Conservation (phyloP, 352 stramenopile genomes). For the Thalassiosira exigua region DNA sequence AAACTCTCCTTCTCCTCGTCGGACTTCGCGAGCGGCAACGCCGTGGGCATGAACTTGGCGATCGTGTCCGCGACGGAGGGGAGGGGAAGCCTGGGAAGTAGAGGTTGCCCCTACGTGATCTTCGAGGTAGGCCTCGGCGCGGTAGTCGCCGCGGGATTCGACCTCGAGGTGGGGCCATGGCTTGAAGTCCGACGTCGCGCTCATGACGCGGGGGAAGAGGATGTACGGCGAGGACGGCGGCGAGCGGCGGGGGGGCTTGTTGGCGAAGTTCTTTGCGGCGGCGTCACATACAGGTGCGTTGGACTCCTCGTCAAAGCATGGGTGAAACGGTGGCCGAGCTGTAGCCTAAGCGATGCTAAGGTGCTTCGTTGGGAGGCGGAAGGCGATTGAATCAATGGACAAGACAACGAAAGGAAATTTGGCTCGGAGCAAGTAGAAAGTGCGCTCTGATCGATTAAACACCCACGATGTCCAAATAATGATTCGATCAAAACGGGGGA, state of each 20-base stretch:
- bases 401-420: too few relatives aligned
- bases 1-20: conserved; percentile 90
- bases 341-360: too few relatives aligned
- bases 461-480: too few relatives aligned
- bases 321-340: conserved; percentile 3
- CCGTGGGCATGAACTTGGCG: conserved; percentile 90
- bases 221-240: not conserved
- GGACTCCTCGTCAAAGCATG: conserved; percentile 48
- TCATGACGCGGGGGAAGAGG: conserved; percentile 35
- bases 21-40: conserved; percentile 89
- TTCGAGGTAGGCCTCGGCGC: conserved; percentile 57
- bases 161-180: conserved; percentile 57
- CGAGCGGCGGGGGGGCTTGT: conserved; percentile 2
- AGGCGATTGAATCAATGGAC: too few relatives aligned
- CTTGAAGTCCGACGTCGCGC: conserved; percentile 28
- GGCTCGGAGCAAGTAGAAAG: too few relatives aligned
- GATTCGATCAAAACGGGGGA: too few relatives aligned
- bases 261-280: conserved; percentile 18
- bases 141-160: conserved; percentile 66
- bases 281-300: conserved; percentile 19
- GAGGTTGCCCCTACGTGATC: conserved; percentile 85
- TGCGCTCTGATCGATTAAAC: too few relatives aligned
- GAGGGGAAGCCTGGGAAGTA: conserved; percentile 91
- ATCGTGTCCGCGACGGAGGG: conserved; percentile 91
- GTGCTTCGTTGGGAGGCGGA: too few relatives aligned